These are phyloP conservation scores for Ailanthus altissimus DNA, from an alignment of 345 rosid genomes.

Conservation along the genomic window DNA sequence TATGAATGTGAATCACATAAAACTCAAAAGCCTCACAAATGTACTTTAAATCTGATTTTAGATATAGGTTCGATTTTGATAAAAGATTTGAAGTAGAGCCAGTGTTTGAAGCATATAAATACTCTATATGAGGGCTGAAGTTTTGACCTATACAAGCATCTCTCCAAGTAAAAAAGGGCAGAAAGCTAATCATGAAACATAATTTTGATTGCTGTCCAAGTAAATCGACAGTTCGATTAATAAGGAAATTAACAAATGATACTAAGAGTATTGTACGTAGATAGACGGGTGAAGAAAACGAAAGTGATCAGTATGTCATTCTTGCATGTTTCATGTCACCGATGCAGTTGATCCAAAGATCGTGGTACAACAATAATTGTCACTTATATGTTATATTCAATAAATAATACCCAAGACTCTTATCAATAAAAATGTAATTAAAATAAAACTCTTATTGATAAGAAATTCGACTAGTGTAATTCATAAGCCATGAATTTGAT, in stretches of 20 bases:
- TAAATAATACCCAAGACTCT: too few relatives aligned
- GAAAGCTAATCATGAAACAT: background rate
- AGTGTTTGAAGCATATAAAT: background rate
- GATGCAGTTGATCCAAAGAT: too few relatives aligned
- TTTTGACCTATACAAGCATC: background rate
- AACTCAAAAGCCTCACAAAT: background rate
- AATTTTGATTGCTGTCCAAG: background rate
- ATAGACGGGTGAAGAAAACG: too few relatives aligned
- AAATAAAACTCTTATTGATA: too few relatives aligned
- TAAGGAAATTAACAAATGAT: too few relatives aligned
- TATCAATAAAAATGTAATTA: too few relatives aligned
- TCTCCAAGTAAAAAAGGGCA: background rate
- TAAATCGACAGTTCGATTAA: background rate
- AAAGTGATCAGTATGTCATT: too few relatives aligned
- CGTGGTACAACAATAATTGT: too few relatives aligned
- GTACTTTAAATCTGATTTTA: background rate
- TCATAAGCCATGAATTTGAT: background rate
- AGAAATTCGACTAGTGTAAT: background rate
- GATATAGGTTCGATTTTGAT: background rate
- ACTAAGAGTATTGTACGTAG: background rate
- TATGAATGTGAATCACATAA: background rate
- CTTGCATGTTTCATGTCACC: too few relatives aligned
- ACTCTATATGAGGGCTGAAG: background rate
- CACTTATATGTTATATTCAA: too few relatives aligned
- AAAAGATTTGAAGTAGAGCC: background rate